Evolutionary conservation across 208 protist species (phyloP).

Genomic region (Leishmania arabica): DNA sequence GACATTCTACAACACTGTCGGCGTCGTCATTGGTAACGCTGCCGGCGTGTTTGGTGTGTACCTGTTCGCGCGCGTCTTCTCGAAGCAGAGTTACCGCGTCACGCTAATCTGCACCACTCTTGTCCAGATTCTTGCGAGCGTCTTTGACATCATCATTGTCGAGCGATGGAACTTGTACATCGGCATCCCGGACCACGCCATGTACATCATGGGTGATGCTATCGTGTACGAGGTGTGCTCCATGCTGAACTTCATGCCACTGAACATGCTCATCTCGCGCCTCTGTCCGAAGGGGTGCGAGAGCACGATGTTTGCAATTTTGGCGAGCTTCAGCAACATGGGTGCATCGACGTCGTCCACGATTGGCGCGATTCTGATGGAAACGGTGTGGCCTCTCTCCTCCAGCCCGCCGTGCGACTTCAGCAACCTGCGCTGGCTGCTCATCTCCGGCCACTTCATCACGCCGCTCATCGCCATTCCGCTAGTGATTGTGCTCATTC

Average conservation of each 20-base stretch:
- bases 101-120: constrained; percentile 48
- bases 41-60: constrained; percentile 38
- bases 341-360: constrained; percentile 42
- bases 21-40: constrained; percentile 35
- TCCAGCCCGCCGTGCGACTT: constrained; percentile 58
- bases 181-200: constrained; percentile 44
- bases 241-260: constrained; percentile 68
- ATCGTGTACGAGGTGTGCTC: constrained; percentile 60
- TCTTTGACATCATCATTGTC: constrained; percentile 74
- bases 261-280: constrained; percentile 71
- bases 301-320: constrained; percentile 67
- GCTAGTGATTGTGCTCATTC: constrained; percentile 57
- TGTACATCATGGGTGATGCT: constrained; percentile 67
- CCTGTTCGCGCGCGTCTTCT: constrained; percentile 48
- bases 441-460: constrained; percentile 54
- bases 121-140: constrained; percentile 42
- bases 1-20: constrained; percentile 54
- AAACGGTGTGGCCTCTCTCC: constrained; percentile 43
- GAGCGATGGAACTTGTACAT: constrained; percentile 53
- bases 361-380: constrained; percentile 58
- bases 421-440: constrained; percentile 44
- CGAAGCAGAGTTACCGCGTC: constrained; percentile 44
- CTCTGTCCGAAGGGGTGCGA: constrained; percentile 75
- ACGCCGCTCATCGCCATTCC: constrained; percentile 50
- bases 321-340: constrained; percentile 78